A percentile compares a stretch with the other conserved stretches of the same genome.
phyloP scores from a whole-genome alignment of 768 basidiomycete genomes.

The Tremella mesenterica region DNA sequence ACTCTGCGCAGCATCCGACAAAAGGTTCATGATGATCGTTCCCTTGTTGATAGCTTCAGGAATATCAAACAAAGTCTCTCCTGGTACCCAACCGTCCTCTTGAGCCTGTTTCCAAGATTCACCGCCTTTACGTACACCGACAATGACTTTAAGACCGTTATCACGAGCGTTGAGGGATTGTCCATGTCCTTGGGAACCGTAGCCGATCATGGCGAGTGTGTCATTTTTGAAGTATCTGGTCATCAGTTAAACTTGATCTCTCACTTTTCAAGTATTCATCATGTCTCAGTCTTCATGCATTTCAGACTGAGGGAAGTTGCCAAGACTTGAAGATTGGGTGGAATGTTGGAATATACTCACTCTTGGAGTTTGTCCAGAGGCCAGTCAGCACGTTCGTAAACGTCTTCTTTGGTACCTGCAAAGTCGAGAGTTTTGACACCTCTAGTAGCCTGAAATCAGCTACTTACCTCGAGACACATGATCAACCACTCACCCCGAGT shows the following conservation, averaged over 20 bases:
- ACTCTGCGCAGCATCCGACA: slow-evolving; percentile 98
- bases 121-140: slow-evolving; percentile 94
- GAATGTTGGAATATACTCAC: slow-evolving; percentile 27
- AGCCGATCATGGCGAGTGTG: slow-evolving; percentile 96
- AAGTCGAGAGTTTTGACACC: slow-evolving; percentile 94
- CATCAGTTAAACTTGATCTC: background rate
- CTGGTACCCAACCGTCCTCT: slow-evolving; percentile 96
- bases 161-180: slow-evolving; percentile 98
- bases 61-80: slow-evolving; percentile 95
- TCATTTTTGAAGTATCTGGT: slow-evolving; percentile 90
- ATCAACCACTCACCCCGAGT: slow-evolving; percentile 31
- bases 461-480: background rate
- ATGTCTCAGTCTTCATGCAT: background rate
- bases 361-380: slow-evolving; percentile 95
- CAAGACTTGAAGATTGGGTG: background rate
- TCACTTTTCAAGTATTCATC: background rate
- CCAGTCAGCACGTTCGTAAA: slow-evolving; percentile 97
- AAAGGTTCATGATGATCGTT: slow-evolving; percentile 99
- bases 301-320: too few relatives aligned
- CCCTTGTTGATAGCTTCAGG: slow-evolving; percentile 93
- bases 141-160: slow-evolving; percentile 95
- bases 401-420: slow-evolving; percentile 83
- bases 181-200: slow-evolving; percentile 91
- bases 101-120: slow-evolving; percentile 93
- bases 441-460: slow-evolving; percentile 49